phyloP scores from a whole-genome alignment of 345 rosid genomes.

The Euphorbia pulcherrima region DNA sequence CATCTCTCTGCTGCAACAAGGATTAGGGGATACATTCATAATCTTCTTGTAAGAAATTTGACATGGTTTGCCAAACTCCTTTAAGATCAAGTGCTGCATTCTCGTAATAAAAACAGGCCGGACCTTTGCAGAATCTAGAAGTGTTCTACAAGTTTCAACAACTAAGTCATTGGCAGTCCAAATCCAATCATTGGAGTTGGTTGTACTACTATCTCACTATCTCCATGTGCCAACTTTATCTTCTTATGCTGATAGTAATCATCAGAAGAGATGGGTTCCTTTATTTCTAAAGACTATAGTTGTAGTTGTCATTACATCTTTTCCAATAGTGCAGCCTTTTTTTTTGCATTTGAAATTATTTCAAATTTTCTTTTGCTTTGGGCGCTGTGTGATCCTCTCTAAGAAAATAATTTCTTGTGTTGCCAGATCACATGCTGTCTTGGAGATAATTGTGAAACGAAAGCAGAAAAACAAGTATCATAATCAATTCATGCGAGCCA shows the following conservation, averaged over 20 bases:
- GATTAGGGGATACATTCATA: slow-evolving; percentile 84
- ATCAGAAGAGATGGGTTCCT: slow-evolving; percentile 9
- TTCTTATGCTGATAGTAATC: slow-evolving; percentile 39
- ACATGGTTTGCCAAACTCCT: slow-evolving; percentile 90
- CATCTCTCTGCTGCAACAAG: slow-evolving; percentile 82
- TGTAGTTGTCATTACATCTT: not conserved
- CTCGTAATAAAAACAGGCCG: slow-evolving; percentile 83
- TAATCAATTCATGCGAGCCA: slow-evolving; percentile 76
- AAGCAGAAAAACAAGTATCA: slow-evolving; percentile 64
- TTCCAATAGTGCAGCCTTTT: not conserved
- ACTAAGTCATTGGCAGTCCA: slow-evolving; percentile 57
- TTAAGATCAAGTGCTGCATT: slow-evolving; percentile 86
- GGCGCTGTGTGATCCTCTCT: not conserved
- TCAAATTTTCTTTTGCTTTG: not conserved
- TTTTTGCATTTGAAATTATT: not conserved
- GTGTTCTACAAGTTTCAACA: slow-evolving; percentile 29
- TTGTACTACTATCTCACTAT: slow-evolving; percentile 52
- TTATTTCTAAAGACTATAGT: too few relatives aligned
- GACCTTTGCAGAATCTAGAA: slow-evolving; percentile 62
- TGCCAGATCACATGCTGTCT: slow-evolving; percentile 83
- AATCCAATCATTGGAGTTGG: slow-evolving; percentile 90
- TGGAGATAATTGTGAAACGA: slow-evolving; percentile 83
- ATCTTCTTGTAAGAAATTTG: slow-evolving; percentile 69
- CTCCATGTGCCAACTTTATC: slow-evolving; percentile 32
- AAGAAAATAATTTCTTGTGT: not conserved